Evolutionary conservation across 1,284 basidiomycete species (phyloP).

Genomic region (Leccinum pallidistipes): DNA sequence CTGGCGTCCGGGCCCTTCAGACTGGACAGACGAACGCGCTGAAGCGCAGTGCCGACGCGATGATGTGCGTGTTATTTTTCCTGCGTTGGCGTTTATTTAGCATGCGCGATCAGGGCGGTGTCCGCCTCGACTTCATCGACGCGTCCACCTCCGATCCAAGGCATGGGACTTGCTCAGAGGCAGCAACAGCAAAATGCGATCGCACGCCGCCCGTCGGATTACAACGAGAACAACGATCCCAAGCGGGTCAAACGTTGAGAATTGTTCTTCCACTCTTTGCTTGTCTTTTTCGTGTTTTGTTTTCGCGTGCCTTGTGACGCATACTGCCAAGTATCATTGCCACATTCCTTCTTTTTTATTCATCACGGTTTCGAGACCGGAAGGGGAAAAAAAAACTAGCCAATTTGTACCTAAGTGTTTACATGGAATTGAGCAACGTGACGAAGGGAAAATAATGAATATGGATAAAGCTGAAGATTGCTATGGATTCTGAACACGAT

Average conservation of each 20-base stretch:
- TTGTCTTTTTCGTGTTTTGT: background rate
- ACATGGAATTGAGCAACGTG: background rate
- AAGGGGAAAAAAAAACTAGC: background rate
- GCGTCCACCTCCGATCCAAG: slow-evolving; percentile 35
- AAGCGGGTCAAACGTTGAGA: slow-evolving; percentile 49
- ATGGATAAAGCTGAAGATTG: background rate
- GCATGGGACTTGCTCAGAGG: slow-evolving; percentile 48
- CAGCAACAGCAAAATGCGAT: slow-evolving; percentile 20
- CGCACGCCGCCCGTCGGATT: slow-evolving; percentile 39
- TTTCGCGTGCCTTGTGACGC: background rate
- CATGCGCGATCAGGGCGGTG: slow-evolving; percentile 11
- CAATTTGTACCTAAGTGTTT: background rate
- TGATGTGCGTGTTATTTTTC: slow-evolving; percentile 37
- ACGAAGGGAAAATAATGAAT: background rate
- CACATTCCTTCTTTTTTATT: background rate
- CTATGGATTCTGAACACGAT: background rate
- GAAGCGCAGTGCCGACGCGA: slow-evolving; percentile 42
- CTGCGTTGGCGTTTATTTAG: background rate
- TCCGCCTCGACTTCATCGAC: slow-evolving; percentile 10
- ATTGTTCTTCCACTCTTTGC: background rate
- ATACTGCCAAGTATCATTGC: background rate
- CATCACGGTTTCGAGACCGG: background rate
- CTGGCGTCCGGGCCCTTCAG: slow-evolving; percentile 7
- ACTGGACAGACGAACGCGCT: slow-evolving; percentile 22
- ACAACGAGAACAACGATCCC: slow-evolving; percentile 44